phyloP scores from a whole-genome alignment of 805 yeast genomes.

The Candida michaelii region DNA sequence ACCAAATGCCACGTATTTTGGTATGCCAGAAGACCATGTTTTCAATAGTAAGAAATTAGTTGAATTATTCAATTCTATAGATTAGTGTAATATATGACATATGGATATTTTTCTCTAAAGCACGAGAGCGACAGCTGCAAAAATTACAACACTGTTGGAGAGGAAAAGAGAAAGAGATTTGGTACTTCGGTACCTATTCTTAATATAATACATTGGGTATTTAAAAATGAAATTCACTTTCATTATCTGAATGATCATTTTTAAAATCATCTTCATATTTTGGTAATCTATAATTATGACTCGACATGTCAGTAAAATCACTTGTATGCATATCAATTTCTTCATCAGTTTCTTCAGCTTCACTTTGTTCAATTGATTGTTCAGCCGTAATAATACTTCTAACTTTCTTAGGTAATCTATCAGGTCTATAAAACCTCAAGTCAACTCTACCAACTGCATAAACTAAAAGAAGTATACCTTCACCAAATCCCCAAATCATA shows the following conservation, averaged over 20 bases:
- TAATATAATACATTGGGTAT: neutral
- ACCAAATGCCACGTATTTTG: slow-evolving; percentile 61
- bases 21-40: slow-evolving; percentile 43
- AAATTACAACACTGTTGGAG: too few relatives aligned
- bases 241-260: slow-evolving; percentile 18
- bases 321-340: slow-evolving; percentile 10
- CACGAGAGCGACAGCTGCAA: too few relatives aligned
- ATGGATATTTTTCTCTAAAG: too few relatives aligned
- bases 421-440: slow-evolving; percentile 78
- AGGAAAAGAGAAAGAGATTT: too few relatives aligned
- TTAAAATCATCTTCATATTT: slow-evolving; percentile 17
- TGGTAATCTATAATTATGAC: slow-evolving; percentile 12
- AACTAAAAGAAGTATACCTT: slow-evolving; percentile 52
- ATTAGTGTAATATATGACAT: neutral
- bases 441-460: slow-evolving; percentile 66
- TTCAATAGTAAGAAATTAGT: slow-evolving; percentile 59
- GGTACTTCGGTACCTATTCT: too few relatives aligned
- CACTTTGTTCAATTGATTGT: slow-evolving; percentile 22
- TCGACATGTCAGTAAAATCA: slow-evolving; percentile 13
- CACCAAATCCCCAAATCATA: slow-evolving; percentile 65
- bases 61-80: slow-evolving; percentile 25
- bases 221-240: slow-evolving; percentile 26
- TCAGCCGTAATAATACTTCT: slow-evolving; percentile 42
- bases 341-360: slow-evolving; percentile 14
- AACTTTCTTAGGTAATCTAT: slow-evolving; percentile 42